Evolutionary conservation across 345 rosid genomes (phyloP).

Genomic region (Alliaria petiolata): DNA sequence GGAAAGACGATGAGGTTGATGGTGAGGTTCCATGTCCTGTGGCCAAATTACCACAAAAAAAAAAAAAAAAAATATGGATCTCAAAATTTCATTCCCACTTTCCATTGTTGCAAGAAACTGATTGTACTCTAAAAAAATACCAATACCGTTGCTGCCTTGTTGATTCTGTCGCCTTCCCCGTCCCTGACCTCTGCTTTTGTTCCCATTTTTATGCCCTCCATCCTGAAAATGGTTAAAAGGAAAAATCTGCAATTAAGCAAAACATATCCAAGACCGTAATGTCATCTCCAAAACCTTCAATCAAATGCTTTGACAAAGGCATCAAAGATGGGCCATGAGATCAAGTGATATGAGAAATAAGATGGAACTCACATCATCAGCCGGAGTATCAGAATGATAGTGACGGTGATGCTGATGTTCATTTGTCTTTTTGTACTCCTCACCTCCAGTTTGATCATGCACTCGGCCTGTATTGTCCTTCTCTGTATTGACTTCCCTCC

Average conservation of each 20-base stretch:
- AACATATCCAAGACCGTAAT: not conserved
- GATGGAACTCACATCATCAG: constrained; percentile 59
- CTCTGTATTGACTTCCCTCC: constrained; percentile 57
- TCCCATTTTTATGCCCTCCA: constrained; percentile 53
- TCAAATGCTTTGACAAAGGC: no score
- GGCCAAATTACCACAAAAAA: no score
- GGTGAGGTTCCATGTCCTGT: constrained; percentile 66
- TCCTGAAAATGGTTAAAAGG: constrained; percentile 38
- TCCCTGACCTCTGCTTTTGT: constrained; percentile 44
- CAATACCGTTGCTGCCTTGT: constrained; percentile 45
- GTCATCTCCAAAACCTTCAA: not conserved
- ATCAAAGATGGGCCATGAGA: no score
- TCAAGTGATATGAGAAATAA: no score
- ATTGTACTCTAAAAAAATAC: constrained; percentile 28
- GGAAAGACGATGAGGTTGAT: constrained; percentile 32
- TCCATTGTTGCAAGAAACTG: not conserved
- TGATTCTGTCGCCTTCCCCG: constrained; percentile 50
- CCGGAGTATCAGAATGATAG: constrained; percentile 46
- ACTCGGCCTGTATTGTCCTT: no score
- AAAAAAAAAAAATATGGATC: no score
- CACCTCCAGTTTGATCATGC: constrained; percentile 46
- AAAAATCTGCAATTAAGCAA: not conserved
- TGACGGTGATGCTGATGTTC: constrained; percentile 41
- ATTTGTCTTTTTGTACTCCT: constrained; percentile 40
- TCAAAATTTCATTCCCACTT: not conserved